phyloP scores from a whole-genome alignment of 2,329 filamentous ascomycete genomes.

The Nemania bipapillata region DNA sequence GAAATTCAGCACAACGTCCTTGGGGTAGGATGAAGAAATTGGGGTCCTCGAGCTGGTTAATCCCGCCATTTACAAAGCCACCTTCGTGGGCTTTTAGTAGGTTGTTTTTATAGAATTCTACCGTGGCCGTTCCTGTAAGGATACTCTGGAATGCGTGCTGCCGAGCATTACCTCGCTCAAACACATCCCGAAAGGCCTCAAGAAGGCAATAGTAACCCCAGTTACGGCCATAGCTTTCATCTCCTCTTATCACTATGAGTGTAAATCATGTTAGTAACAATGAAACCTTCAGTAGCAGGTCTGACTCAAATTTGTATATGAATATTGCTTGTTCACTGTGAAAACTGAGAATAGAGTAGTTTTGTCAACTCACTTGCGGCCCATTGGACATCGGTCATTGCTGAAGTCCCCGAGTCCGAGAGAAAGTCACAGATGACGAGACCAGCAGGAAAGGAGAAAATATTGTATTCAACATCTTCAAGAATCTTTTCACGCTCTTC shows the following conservation, averaged over 20 bases:
- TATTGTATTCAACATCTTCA: slow-evolving; percentile 37
- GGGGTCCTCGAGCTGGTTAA: slow-evolving; percentile 36
- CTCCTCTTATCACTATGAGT: slow-evolving; percentile 42
- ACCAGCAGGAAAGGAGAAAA: slow-evolving; percentile 37
- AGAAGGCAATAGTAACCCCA: slow-evolving; percentile 46
- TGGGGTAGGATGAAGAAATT: slow-evolving; percentile 46
- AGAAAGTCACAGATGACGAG: slow-evolving; percentile 45
- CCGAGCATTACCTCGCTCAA: slow-evolving; percentile 40
- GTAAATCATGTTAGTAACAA: neutral
- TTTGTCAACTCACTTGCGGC: slow-evolving; percentile 38
- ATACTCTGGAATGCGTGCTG: slow-evolving; percentile 21
- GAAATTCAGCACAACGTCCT: slow-evolving; percentile 42
- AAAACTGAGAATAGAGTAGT: neutral
- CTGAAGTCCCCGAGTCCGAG: slow-evolving; percentile 46
- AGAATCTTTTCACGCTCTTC: slow-evolving; percentile 31
- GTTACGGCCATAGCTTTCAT: slow-evolving; percentile 47
- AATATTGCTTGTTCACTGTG: neutral
- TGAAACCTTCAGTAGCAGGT: neutral
- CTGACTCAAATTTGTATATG: too few relatives aligned
- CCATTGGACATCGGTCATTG: slow-evolving; percentile 48
- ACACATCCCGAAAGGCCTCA: slow-evolving; percentile 44
- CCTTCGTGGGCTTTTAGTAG: slow-evolving; percentile 29
- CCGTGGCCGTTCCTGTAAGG: slow-evolving; percentile 24
- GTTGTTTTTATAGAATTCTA: slow-evolving; percentile 30
- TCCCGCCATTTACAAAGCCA: slow-evolving; percentile 43